Evolutionary conservation across 768 basidiomycete species (phyloP), one percentile per base, ranked within the genome.

Genomic region (Omphalotus guepiniiformis): DNA sequence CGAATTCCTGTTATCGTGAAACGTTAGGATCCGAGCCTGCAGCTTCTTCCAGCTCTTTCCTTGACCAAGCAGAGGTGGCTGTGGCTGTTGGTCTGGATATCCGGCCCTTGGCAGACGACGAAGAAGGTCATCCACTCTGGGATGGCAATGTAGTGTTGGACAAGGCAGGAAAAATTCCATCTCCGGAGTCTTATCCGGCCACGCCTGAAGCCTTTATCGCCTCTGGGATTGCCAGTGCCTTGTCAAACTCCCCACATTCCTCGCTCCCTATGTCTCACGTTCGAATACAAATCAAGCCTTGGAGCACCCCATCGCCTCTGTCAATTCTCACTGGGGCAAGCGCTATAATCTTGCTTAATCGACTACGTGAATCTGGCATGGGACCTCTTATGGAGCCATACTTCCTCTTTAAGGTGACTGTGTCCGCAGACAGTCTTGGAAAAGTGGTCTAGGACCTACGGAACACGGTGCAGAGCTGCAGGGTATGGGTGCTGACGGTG

Each of bases 311-410:
- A 6, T 58, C 58, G 16, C 63, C 75, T 8, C 56, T 78, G n/a
- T 73, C 80, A n/a, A 57, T 80, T n/a, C 68, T 88, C 34, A 68
- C 76, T n/a, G 79, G 80, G 42, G 86, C 85, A 12, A 73, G 79
- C 39, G 78, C 85, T 15, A 64, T 76, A 36, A 76, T 86, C 37
- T 61, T 91, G 39, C 83, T 84, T 29, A 74, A 78, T 27, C 73
- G 74, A 25, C 61, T 93, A 43, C 74, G 72, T 21, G 72, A 74
- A 25, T 79, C 80, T 3, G 85, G 85, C 8, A 73, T 79, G 57
- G 91, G 90, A 1, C 73, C 85, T 3, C 63, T 93, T 35, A 73
- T 91, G 63, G 91, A 93, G 58, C 90, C 92, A 8, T 93, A 79
- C 53, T 74, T 89, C 21, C 66, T 68, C 25, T 67, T 91, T 53